phyloP scores from a whole-genome alignment of 495 filamentous ascomycete genomes.

The Daldinia childiae region DNA sequence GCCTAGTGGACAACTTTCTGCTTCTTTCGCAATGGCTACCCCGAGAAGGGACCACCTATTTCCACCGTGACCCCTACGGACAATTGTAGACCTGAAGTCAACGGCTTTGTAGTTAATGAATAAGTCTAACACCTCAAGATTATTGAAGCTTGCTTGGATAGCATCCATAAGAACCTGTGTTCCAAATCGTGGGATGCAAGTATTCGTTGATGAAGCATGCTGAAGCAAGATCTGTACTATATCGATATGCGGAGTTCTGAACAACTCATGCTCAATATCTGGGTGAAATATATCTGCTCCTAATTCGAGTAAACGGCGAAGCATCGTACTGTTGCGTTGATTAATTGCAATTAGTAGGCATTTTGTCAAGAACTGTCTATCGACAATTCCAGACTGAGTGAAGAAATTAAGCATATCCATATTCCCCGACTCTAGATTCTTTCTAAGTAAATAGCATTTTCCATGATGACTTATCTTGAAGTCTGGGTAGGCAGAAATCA shows the following conservation, averaged over 20 bases:
- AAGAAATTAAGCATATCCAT: conserved; percentile 5
- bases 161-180: background rate
- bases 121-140: background rate
- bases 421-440: background rate
- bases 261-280: background rate
- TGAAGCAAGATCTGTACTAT: background rate
- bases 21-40: background rate
- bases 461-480: too few relatives aligned
- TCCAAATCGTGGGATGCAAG: background rate
- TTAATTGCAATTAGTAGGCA: background rate
- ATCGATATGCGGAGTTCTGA: background rate
- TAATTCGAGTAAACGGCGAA: background rate
- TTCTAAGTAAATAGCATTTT: background rate
- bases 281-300: background rate
- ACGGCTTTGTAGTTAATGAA: background rate
- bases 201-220: background rate
- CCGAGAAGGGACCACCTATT: background rate
- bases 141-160: background rate
- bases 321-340: background rate
- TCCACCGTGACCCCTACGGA: background rate
- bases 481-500: background rate
- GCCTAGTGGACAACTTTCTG: background rate
- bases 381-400: background rate
- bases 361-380: background rate
- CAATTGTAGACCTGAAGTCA: background rate